Base-by-base conservation (phyloP, 129 eudicot species). In the Oenanthe sinensis region DNA sequence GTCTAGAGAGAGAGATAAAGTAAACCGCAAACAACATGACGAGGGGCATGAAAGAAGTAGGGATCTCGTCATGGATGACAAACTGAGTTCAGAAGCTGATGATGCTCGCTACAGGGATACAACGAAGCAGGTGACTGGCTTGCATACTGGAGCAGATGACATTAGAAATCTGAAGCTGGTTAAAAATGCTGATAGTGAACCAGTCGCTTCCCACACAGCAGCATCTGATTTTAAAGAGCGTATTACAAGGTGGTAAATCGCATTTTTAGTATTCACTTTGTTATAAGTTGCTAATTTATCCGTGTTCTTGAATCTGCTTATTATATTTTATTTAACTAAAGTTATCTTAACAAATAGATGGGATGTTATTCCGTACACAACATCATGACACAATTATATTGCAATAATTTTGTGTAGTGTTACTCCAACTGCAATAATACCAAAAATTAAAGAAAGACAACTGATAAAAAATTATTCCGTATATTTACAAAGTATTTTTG, bases 151-250 rank as follows among this genome's bases (percentile, higher is more conserved):
- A 8, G 87, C 77, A 75, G 90, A 84, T 77, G 88, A 73, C 36
- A 49, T 42, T 9, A 83, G 60, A 73, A 63, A 47, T 39, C 77
- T 46, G 49, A 87, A 85, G 83, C 81, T 78, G 50, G 84, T 85
- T 45, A 84, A 83, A 20, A 81, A 69, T 65, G 82, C 71, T 24
- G 92, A 70, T 9, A 86, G 44, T 74, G 86, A 78, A 46, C 79
- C 52, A 24, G 82, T 77, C 42, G 90, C 84, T 40, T 81, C 82
- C 8, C 83, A 79, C n/a, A 71, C 79, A 67, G 75, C 94, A 50
- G 85, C 84, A 13, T 73, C 84, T 58, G 91, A 92, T 74, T 28
- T 96, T 20, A 89, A 86, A 81, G 90, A 88, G 33, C 97, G 97
- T 44, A 88, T 95, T 75, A 46, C 84, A 71, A 88, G 82, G 97